Percentiles rank a stretch among this genome's conserved stretches.
phyloP scores from a whole-genome alignment of 495 filamentous ascomycete genomes.

The Zalerion maritima region DNA sequence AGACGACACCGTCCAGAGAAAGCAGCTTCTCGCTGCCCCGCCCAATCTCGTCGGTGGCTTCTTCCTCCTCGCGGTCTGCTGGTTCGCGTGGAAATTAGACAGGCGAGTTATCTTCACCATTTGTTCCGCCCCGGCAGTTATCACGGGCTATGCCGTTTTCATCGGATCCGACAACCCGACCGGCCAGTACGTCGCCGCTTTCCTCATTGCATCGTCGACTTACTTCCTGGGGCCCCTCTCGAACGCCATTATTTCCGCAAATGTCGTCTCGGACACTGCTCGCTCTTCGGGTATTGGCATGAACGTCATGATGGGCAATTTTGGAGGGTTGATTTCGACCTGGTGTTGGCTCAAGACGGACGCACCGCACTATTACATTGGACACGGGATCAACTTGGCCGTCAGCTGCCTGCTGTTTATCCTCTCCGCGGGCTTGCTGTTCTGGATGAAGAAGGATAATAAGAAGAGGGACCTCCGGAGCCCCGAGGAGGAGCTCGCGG shows the following conservation, averaged over 20 bases:
- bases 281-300: conserved; percentile 50
- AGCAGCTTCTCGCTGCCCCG: conserved; percentile 55
- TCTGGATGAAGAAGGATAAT: conserved; percentile 53
- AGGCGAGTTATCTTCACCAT: conserved; percentile 48
- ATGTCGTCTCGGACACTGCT: conserved; percentile 59
- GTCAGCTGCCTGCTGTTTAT: conserved; percentile 37
- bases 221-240: conserved; percentile 54
- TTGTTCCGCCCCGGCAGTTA: conserved; percentile 36
- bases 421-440: conserved; percentile 25
- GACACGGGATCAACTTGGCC: conserved; percentile 58
- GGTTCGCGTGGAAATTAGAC: conserved; percentile 45
- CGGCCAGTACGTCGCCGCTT: conserved; percentile 54
- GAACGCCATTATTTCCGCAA: conserved; percentile 52
- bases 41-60: conserved; percentile 56
- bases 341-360: conserved; percentile 55
- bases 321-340: conserved; percentile 56
- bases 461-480: conserved; percentile 37
- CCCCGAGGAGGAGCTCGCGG: conserved; percentile 39
- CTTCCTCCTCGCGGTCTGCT: conserved; percentile 47
- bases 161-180: conserved; percentile 35
- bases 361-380: conserved; percentile 53
- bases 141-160: conserved; percentile 61
- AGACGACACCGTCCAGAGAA: conserved; percentile 34
- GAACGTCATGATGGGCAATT: conserved; percentile 56
- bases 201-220: conserved; percentile 49